Conservation (phyloP, 257 asterid genomes). For the Solanum medicagineum region DNA sequence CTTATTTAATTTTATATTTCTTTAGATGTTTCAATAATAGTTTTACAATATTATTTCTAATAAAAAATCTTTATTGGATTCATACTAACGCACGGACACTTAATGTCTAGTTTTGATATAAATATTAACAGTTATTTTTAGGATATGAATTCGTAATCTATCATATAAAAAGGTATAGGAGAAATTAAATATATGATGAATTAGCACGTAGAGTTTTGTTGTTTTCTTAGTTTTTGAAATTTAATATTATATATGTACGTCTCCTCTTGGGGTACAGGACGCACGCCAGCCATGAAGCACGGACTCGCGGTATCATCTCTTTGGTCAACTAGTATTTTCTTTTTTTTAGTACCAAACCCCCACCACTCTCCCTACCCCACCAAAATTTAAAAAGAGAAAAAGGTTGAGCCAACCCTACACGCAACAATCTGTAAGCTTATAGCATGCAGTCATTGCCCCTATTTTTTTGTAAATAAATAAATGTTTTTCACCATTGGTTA, state of each 20-base stretch:
- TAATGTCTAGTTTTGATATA: too few relatives aligned
- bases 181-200: background rate
- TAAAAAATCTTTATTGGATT: rapidly evolving
- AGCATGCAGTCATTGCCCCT: background rate
- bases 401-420: background rate
- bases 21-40: too few relatives aligned
- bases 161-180: background rate
- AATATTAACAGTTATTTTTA: too few relatives aligned
- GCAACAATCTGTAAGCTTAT: background rate
- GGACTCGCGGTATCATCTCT: background rate
- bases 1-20: too few relatives aligned
- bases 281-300: background rate
- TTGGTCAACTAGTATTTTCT: background rate
- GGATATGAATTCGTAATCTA: too few relatives aligned
- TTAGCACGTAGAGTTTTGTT: background rate
- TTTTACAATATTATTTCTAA: too few relatives aligned
- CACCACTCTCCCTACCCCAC: background rate
- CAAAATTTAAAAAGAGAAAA: background rate
- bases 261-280: background rate
- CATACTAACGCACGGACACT: too few relatives aligned
- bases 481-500: background rate
- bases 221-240: background rate
- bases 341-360: background rate
- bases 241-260: background rate
- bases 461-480: background rate